Percentiles rank a stretch among this genome's conserved stretches.
phyloP scores from a whole-genome alignment of 2,329 filamentous ascomycete genomes.

The Colletotrichum camelliae region DNA sequence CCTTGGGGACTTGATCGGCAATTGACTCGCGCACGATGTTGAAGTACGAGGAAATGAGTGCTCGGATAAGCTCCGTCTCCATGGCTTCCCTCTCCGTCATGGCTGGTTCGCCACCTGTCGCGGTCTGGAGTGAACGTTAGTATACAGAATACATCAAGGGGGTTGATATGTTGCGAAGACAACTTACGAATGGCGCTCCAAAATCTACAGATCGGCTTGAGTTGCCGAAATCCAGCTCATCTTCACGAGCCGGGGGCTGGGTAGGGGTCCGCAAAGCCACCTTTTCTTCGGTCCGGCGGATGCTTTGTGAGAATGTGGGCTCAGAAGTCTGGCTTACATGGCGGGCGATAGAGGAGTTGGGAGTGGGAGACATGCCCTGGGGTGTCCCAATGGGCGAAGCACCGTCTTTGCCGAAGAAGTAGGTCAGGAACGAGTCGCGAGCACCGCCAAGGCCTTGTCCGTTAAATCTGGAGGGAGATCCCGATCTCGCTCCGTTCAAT shows the following conservation, averaged over 20 bases:
- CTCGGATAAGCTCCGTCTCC: conserved; percentile 96
- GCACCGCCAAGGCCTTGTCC: conserved; percentile 66
- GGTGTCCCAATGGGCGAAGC: conserved; percentile 45
- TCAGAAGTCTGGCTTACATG: conserved; percentile 83
- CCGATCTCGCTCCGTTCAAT: conserved; percentile 69
- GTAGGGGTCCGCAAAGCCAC: conserved; percentile 57
- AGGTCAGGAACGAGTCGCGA: conserved; percentile 93
- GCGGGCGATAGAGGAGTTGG: conserved; percentile 51
- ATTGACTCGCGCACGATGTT: conserved; percentile 99
- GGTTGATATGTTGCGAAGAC: background rate
- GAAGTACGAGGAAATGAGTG: conserved; percentile 97
- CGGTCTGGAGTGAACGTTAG: conserved; percentile 45
- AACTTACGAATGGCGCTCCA: conserved; percentile 66
- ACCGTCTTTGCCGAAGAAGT: conserved; percentile 98
- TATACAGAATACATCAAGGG: background rate
- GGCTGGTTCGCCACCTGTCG: conserved; percentile 74
- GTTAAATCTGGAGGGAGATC: conserved; percentile 67
- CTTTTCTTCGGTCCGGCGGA: conserved; percentile 72
- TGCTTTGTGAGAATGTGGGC: conserved; percentile 82
- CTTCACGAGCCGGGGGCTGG: conserved; percentile 38
- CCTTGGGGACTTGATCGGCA: conserved; percentile 97
- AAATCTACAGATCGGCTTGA: conserved; percentile 40
- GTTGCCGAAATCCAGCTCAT: conserved; percentile 47
- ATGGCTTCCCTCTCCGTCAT: conserved; percentile 95
- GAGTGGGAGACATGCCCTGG: conserved; percentile 43